Percentiles rank a stretch among this genome's conserved stretches.
These are phyloP conservation scores for Arthrobotrys sinensis DNA, from an alignment of 2,329 filamentous ascomycete genomes.

Conservation along the genomic window DNA sequence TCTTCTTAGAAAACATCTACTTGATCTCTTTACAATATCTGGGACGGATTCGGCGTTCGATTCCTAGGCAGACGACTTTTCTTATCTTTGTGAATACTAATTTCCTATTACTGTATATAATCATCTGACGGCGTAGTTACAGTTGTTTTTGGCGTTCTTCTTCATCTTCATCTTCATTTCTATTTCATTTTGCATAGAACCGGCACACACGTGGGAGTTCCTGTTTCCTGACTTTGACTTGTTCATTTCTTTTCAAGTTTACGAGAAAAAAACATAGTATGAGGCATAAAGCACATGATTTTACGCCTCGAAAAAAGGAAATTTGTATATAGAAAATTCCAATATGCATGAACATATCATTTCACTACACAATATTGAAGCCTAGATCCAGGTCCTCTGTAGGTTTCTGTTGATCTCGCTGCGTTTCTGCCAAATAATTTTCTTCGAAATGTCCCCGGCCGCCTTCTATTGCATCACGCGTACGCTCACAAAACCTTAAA, in stretches of 20 bases:
- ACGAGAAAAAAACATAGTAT: neutral
- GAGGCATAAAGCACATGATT: slow-evolving; percentile 20
- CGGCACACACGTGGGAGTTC: slow-evolving; percentile 15
- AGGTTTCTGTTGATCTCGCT: neutral
- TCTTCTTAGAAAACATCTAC: neutral
- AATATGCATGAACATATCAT: neutral
- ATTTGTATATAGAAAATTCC: neutral
- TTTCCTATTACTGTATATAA: slow-evolving; percentile 26
- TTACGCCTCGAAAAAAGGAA: neutral
- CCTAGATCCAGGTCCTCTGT: neutral
- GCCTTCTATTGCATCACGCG: slow-evolving; percentile 7
- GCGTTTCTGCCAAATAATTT: neutral
- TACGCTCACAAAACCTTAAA: slow-evolving; percentile 18
- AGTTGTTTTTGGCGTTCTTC: slow-evolving; percentile 12
- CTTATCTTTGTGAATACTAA: neutral
- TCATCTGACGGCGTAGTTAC: slow-evolving; percentile 28
- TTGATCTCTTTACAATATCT: neutral
- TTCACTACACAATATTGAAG: neutral
- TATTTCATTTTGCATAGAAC: slow-evolving; percentile 14
- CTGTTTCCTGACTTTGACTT: neutral
- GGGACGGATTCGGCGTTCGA: slow-evolving; percentile 6
- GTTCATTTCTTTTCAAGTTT: neutral
- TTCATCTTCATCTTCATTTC: slow-evolving; percentile 6
- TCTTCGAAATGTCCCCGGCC: neutral
- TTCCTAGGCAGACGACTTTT: slow-evolving; percentile 20